Percentiles rank a stretch among this genome's conserved stretches.
Evolutionary conservation across 2,329 filamentous ascomycete species (phyloP).

Genomic region (Clonostachys rosea): DNA sequence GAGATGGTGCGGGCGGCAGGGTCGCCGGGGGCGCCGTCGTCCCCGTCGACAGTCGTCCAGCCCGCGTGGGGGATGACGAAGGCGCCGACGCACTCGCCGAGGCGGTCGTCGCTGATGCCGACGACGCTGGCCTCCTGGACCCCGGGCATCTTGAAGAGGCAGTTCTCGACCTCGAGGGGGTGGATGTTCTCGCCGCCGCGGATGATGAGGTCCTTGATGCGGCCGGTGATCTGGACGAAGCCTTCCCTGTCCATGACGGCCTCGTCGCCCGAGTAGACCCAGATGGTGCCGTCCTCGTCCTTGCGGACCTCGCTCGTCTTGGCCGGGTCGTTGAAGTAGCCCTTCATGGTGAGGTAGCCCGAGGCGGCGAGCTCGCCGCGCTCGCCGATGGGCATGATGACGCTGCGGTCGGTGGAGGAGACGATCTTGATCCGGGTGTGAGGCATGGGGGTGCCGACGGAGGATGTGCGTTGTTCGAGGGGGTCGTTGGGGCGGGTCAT

Average conservation of each 20-base stretch:
- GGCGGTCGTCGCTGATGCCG: constrained; percentile 73
- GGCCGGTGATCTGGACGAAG: constrained; percentile 82
- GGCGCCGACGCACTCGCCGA: constrained; percentile 83
- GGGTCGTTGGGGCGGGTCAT: constrained; percentile 83
- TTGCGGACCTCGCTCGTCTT: constrained; percentile 64
- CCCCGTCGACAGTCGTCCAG: constrained; percentile 11
- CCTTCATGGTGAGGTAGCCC: constrained; percentile 87
- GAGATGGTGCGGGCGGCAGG: constrained; percentile 32
- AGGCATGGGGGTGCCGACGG: constrained; percentile 77
- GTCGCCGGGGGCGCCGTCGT: constrained; percentile 4
- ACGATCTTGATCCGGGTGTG: constrained; percentile 79
- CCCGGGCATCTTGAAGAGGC: constrained; percentile 65
- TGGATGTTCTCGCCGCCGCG: constrained; percentile 94
- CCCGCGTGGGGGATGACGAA: constrained; percentile 60
- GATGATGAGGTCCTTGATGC: constrained; percentile 95
- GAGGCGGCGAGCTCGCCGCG: constrained; percentile 77
- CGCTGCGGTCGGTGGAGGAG: constrained; percentile 53
- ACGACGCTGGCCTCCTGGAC: constrained; percentile 78
- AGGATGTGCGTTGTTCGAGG: constrained; percentile 65
- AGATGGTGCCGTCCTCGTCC: constrained; percentile 48
- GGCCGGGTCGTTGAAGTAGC: constrained; percentile 75
- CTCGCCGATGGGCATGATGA: constrained; percentile 58
- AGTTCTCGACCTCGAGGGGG: constrained; percentile 89
- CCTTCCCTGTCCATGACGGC: constrained; percentile 78
- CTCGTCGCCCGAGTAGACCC: constrained; percentile 95